Percentiles rank a stretch among this genome's conserved stretches.
Conservation (phyloP, 2,329 filamentous ascomycete species). For the Cryphonectria parasitica region DNA sequence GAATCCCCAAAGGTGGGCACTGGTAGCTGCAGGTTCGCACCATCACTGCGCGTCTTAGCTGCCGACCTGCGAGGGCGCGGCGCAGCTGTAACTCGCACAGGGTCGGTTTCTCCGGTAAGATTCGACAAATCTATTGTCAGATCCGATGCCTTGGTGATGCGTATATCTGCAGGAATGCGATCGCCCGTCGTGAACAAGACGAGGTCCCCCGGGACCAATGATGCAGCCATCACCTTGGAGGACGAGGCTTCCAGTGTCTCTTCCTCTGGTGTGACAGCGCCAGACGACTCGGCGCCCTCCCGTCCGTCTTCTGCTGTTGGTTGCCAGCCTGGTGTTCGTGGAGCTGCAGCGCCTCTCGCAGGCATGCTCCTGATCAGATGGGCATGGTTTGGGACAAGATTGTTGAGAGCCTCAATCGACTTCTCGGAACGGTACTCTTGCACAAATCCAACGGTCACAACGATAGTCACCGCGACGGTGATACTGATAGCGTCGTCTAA, state of each 20-base stretch:
- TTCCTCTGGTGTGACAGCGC: slow-evolving; percentile 63
- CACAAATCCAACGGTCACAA: slow-evolving; percentile 93
- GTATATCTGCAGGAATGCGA: slow-evolving; percentile 92
- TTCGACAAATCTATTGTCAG: slow-evolving; percentile 96
- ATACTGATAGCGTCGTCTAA: slow-evolving; percentile 95
- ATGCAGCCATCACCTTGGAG: slow-evolving; percentile 81
- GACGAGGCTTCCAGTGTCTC: slow-evolving; percentile 73
- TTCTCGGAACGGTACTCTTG: slow-evolving; percentile 98
- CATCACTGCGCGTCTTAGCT: slow-evolving; percentile 33
- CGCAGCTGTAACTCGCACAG: slow-evolving; percentile 77
- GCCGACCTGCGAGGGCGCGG: slow-evolving; percentile 46
- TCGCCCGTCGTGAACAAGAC: slow-evolving; percentile 95
- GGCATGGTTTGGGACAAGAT: slow-evolving; percentile 91
- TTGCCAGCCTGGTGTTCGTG: slow-evolving; percentile 53
- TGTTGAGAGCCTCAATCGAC: slow-evolving; percentile 91
- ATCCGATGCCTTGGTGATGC: slow-evolving; percentile 88
- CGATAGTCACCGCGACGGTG: slow-evolving; percentile 92
- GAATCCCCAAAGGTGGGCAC: slow-evolving; percentile 38
- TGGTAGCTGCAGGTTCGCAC: slow-evolving; percentile 39
- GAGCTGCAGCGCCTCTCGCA: slow-evolving; percentile 38
- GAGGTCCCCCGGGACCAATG: slow-evolving; percentile 89
- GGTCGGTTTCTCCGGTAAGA: slow-evolving; percentile 94
- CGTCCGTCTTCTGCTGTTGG: slow-evolving; percentile 35
- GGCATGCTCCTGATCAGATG: slow-evolving; percentile 77
- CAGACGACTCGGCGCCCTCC: slow-evolving; percentile 50